Conservation (phyloP, 2,329 filamentous ascomycete species). For the Scedosporium apiospermum region DNA sequence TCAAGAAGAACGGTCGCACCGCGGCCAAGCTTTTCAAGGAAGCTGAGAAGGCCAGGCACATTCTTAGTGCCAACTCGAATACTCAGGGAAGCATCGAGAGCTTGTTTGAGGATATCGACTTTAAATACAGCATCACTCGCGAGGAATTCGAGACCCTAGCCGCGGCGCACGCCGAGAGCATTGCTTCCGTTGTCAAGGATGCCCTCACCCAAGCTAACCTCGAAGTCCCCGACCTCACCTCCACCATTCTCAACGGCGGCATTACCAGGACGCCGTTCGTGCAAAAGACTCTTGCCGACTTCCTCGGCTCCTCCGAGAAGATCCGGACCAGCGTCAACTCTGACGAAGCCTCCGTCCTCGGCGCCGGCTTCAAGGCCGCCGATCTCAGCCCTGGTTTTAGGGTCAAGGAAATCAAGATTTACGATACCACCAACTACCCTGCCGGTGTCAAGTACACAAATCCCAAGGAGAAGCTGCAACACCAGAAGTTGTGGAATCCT, state of each 20-base stretch:
- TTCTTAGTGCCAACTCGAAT: slow-evolving; percentile 87
- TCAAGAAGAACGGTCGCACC: slow-evolving; percentile 70
- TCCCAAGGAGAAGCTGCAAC: slow-evolving; percentile 58
- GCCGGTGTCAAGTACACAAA: slow-evolving; percentile 66
- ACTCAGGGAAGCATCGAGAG: slow-evolving; percentile 76
- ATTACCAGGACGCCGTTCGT: slow-evolving; percentile 88
- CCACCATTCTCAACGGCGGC: slow-evolving; percentile 88
- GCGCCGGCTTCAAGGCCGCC: slow-evolving; percentile 88
- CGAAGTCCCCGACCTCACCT: slow-evolving; percentile 67
- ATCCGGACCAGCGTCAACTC: slow-evolving; percentile 91
- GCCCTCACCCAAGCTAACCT: slow-evolving; percentile 68
- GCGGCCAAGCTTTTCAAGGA: slow-evolving; percentile 91
- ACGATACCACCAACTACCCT: slow-evolving; percentile 67
- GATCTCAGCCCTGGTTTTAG: slow-evolving; percentile 90
- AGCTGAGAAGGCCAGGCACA: slow-evolving; percentile 74
- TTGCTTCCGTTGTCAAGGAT: slow-evolving; percentile 59
- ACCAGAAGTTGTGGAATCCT: slow-evolving; percentile 76
- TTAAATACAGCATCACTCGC: slow-evolving; percentile 81
- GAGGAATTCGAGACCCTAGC: slow-evolving; percentile 74
- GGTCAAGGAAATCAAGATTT: slow-evolving; percentile 87
- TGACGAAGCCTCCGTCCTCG: slow-evolving; percentile 92
- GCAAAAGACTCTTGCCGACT: slow-evolving; percentile 74
- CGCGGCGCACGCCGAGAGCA: slow-evolving; percentile 55
- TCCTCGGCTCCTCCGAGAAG: slow-evolving; percentile 64
- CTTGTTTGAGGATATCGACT: slow-evolving; percentile 84